phyloP scores from a whole-genome alignment of 495 filamentous ascomycete species.

The Halenospora varia region DNA sequence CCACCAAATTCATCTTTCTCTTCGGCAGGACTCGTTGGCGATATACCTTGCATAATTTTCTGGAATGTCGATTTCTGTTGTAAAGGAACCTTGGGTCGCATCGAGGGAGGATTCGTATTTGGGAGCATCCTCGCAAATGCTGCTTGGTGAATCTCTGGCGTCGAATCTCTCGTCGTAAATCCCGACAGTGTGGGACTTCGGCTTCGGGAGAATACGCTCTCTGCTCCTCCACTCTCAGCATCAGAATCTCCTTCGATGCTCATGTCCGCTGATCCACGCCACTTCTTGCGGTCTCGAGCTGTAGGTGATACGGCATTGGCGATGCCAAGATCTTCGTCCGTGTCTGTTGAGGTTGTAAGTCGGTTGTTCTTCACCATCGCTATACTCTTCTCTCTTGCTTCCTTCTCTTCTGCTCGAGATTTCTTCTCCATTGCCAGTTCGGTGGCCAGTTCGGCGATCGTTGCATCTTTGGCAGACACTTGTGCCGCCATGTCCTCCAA shows the following conservation, averaged over 20 bases:
- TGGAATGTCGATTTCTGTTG: slow-evolving; percentile 44
- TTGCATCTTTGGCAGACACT: slow-evolving; percentile 46
- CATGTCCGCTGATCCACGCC: slow-evolving; percentile 49
- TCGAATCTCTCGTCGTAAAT: slow-evolving; percentile 1
- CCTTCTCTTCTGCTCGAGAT: slow-evolving; percentile 49
- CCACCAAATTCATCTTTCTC: slow-evolving; percentile 1
- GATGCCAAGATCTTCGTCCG: slow-evolving; percentile 46
- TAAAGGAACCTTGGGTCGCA: slow-evolving; percentile 9
- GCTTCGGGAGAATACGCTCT: slow-evolving; percentile 61
- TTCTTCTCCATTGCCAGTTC: slow-evolving; percentile 42
- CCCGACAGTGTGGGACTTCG: slow-evolving; percentile 46
- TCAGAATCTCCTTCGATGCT: slow-evolving; percentile 50
- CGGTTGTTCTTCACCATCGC: slow-evolving; percentile 7
- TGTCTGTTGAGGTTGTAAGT: background rate
- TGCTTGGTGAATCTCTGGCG: slow-evolving; percentile 16
- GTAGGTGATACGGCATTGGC: slow-evolving; percentile 40
- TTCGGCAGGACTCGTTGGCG: background rate
- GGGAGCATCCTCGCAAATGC: slow-evolving; percentile 13
- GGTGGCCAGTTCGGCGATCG: slow-evolving; percentile 57
- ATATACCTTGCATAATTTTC: slow-evolving; percentile 44
- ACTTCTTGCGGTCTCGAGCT: slow-evolving; percentile 36
- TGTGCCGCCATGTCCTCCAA: slow-evolving; percentile 64
- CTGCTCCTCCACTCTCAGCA: slow-evolving; percentile 49
- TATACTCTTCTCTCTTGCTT: slow-evolving; percentile 35
- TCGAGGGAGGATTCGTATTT: slow-evolving; percentile 7